phyloP scores from a whole-genome alignment of 768 basidiomycete species.

The Multifurca ochricompacta region DNA sequence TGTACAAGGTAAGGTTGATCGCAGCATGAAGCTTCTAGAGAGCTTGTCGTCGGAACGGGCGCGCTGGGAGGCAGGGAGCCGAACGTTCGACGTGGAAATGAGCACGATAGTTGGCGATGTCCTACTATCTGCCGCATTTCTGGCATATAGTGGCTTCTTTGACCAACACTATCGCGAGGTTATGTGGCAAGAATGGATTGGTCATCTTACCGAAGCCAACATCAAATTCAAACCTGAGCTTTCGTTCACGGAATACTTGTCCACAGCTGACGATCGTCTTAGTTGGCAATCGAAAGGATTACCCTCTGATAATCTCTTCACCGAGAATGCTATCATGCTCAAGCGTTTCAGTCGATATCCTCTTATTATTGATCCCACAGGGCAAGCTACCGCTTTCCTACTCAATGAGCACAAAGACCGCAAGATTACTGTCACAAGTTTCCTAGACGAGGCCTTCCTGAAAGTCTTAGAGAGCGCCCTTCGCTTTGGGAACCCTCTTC shows the following conservation, averaged over 20 bases:
- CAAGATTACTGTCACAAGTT: conserved; percentile 97
- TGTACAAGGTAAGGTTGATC: conserved; percentile 93
- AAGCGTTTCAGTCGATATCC: conserved; percentile 97
- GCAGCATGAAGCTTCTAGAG: conserved; percentile 90
- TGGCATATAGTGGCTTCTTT: conserved; percentile 97
- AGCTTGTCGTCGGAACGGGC: conserved; percentile 91
- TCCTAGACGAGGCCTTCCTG: conserved; percentile 97
- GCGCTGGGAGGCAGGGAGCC: conserved; percentile 92
- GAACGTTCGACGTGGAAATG: conserved; percentile 96
- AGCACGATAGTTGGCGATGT: conserved; percentile 98
- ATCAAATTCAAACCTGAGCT: conserved; percentile 91
- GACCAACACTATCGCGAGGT: conserved; percentile 96
- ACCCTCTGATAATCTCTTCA: conserved; percentile 93
- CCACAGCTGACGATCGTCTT: conserved; percentile 92
- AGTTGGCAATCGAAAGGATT: conserved; percentile 93
- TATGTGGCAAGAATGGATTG: conserved; percentile 95
- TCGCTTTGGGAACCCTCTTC: conserved; percentile 93
- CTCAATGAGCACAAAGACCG: conserved; percentile 92
- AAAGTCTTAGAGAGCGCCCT: conserved; percentile 98
- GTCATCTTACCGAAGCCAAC: conserved; percentile 80
- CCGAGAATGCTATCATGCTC: conserved; percentile 99
- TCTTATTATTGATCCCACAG: conserved; percentile 95
- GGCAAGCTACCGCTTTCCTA: conserved; percentile 91
- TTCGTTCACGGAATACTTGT: conserved; percentile 90
- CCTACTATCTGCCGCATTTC: conserved; percentile 88